phyloP scores from a whole-genome alignment of 2,329 filamentous ascomycete genomes.

The Aspergillus awamori region DNA sequence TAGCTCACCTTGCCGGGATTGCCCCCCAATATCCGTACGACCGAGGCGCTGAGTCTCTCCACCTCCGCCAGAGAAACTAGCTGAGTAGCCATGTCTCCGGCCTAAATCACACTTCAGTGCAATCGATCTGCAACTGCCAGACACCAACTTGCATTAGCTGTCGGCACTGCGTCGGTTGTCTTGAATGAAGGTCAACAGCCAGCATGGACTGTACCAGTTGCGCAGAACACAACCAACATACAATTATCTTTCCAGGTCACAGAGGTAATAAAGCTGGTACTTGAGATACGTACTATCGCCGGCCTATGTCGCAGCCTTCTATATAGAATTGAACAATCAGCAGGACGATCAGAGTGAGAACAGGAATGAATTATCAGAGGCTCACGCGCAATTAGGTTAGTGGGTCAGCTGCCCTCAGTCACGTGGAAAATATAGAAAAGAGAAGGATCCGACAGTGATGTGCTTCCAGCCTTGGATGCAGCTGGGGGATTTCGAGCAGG shows the following conservation, averaged over 20 bases:
- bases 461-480: not conserved
- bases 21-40: slow-evolving; percentile 82
- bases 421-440: not conserved
- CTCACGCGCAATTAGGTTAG: not conserved
- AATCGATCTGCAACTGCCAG: slow-evolving; percentile 1
- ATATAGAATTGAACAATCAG: not conserved
- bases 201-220: not conserved
- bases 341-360: not conserved
- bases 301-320: not conserved
- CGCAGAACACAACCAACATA: not conserved
- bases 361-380: not conserved
- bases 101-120: not conserved
- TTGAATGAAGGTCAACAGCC: not conserved
- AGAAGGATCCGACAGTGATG: not conserved
- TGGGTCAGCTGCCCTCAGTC: not conserved
- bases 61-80: slow-evolving; percentile 70
- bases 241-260: not conserved
- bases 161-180: not conserved
- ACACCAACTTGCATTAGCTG: not conserved
- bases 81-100: slow-evolving; percentile 59
- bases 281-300: not conserved
- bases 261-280: not conserved
- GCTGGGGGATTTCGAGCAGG: not conserved
- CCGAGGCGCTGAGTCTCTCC: slow-evolving; percentile 73
- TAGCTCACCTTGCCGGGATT: slow-evolving; percentile 77